A percentile compares a stretch with the other conserved stretches of the same genome.
Evolutionary conservation across 768 basidiomycete species (phyloP).

Genomic region (Phlebiopsis gigantea): DNA sequence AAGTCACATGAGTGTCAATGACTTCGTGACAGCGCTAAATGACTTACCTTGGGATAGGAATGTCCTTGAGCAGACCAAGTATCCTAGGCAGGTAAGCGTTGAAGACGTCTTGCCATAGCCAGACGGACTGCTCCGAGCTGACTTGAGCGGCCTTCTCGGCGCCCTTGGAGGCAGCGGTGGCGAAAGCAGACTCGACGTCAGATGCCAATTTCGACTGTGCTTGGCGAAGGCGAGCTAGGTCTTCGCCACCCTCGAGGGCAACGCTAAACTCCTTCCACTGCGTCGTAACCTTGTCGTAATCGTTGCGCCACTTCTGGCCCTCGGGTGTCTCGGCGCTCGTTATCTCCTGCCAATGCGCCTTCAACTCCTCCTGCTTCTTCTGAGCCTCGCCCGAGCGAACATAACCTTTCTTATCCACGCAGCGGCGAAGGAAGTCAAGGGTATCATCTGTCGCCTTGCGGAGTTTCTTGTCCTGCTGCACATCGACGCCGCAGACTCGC

Average conservation of each 20-base stretch:
- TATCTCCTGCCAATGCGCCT: conserved; percentile 44
- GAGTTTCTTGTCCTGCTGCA: conserved; percentile 45
- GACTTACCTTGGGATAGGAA: conserved; percentile 65
- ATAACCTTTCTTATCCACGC: conserved; percentile 47
- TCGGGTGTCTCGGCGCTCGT: conserved; percentile 38
- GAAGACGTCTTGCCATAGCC: conserved; percentile 81
- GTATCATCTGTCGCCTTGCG: conserved; percentile 52
- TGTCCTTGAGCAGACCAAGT: conserved; percentile 44
- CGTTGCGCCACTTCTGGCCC: conserved; percentile 46
- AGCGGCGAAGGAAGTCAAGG: conserved; percentile 39
- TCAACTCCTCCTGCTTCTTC: conserved; percentile 38
- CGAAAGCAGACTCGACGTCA: conserved; percentile 43
- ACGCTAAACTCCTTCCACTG: conserved; percentile 41
- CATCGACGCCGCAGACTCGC: conserved; percentile 39
- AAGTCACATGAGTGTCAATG: not conserved
- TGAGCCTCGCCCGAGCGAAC: conserved; percentile 42
- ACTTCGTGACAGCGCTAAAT: not conserved
- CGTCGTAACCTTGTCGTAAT: conserved; percentile 39
- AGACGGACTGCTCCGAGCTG: conserved; percentile 47
- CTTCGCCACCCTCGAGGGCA: conserved; percentile 43
- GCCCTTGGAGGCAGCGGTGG: conserved; percentile 35
- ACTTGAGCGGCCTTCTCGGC: conserved; percentile 40
- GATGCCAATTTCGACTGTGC: conserved; percentile 44
- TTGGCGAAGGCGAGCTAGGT: conserved; percentile 37
- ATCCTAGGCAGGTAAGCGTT: conserved; percentile 70